Percentiles rank a stretch among this genome's conserved stretches.
phyloP scores from a whole-genome alignment of 2,329 filamentous ascomycete genomes.

The Metarhizium robertsii region DNA sequence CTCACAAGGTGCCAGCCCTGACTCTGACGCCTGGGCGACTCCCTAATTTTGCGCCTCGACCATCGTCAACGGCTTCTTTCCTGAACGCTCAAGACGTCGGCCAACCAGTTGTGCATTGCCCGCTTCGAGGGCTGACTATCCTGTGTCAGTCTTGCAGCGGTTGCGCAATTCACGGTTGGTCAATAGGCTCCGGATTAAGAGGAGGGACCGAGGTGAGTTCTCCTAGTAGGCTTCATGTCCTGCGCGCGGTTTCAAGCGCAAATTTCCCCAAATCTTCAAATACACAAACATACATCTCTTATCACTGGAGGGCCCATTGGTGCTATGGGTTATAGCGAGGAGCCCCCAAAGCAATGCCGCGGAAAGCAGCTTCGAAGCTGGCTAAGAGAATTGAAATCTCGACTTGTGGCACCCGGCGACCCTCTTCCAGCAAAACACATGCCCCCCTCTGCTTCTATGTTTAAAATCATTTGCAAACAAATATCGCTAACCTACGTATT shows the following conservation, averaged over 20 bases:
- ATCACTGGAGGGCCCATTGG: not conserved
- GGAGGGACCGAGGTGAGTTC: conserved; percentile 11
- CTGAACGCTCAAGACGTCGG: conserved; percentile 1
- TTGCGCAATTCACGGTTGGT: conserved; percentile 14
- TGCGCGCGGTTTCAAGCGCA: not conserved
- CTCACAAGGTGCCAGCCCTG: not conserved
- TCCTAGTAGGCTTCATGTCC: conserved; percentile 8
- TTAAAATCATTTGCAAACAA: not conserved
- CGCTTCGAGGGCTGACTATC: conserved; percentile 16
- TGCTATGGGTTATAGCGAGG: not conserved
- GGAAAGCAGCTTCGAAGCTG: not conserved
- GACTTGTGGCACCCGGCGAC: not conserved
- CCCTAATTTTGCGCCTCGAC: conserved; percentile 7
- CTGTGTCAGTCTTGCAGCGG: conserved; percentile 15
- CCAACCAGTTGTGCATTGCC: conserved; percentile 4
- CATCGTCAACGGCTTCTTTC: conserved; percentile 2
- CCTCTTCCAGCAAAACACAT: not conserved
- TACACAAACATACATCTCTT: not conserved
- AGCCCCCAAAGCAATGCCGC: not conserved
- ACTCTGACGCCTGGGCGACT: conserved; percentile 1
- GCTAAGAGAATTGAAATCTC: not conserved
- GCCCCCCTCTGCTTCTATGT: not conserved
- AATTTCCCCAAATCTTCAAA: conserved; percentile 9
- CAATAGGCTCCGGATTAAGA: conserved; percentile 13
- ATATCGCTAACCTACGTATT: not conserved